phyloP scores from a whole-genome alignment of 2,329 filamentous ascomycete genomes.

The Helminthosporium solani region DNA sequence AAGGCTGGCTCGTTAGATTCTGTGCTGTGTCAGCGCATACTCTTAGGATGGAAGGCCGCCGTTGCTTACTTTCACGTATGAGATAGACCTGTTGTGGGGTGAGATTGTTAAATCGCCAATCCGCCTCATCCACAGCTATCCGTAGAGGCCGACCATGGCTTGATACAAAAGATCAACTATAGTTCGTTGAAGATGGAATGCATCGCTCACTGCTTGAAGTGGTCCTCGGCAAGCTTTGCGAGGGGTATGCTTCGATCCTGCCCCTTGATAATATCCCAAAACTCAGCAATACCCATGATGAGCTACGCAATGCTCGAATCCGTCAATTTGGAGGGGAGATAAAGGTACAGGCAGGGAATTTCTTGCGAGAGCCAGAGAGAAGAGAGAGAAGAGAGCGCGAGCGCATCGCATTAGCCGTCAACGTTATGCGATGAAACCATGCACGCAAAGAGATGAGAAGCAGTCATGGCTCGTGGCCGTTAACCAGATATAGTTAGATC shows the following conservation, averaged over 20 bases:
- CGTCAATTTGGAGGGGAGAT: neutral
- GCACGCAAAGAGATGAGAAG: too few species aligned
- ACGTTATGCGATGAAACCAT: too few species aligned
- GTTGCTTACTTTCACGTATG: slow-evolving; percentile 38
- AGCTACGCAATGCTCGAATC: neutral
- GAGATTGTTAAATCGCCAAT: slow-evolving; percentile 49
- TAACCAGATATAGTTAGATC: neutral
- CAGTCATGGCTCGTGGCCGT: too few species aligned
- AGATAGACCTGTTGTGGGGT: slow-evolving; percentile 32
- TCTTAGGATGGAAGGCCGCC: rapidly evolving
- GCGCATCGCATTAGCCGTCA: too few species aligned
- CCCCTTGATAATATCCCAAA: slow-evolving; percentile 44
- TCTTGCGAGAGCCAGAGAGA: neutral
- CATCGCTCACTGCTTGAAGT: slow-evolving; percentile 34
- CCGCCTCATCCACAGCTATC: slow-evolving; percentile 48
- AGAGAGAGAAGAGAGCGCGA: neutral
- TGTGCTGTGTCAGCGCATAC: slow-evolving; percentile 10
- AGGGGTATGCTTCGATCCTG: slow-evolving; percentile 36
- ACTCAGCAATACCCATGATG: slow-evolving; percentile 25
- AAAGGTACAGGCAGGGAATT: neutral
- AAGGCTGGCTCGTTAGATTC: slow-evolving; percentile 32
- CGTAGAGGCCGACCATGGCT: slow-evolving; percentile 41
- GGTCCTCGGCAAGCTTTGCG: slow-evolving; percentile 42
- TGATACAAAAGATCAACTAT: too few species aligned
- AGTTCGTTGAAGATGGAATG: too few species aligned